These are phyloP conservation scores for Neocatenulostroma microsporum DNA, from an alignment of 2,329 filamentous ascomycete genomes.

Conservation along the genomic window DNA sequence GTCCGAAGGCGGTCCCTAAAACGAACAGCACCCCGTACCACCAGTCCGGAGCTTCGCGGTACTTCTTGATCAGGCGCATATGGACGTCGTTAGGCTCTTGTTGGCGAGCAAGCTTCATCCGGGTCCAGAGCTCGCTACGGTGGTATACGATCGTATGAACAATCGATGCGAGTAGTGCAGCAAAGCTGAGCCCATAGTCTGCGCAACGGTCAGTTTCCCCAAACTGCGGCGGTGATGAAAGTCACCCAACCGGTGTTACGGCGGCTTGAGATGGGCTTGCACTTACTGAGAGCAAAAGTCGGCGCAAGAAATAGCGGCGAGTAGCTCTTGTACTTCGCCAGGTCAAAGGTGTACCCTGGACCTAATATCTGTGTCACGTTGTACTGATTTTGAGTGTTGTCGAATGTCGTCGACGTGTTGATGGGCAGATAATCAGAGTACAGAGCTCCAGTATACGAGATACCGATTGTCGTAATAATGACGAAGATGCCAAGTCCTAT, in stretches of 20 bases:
- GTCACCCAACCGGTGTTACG: too few species aligned
- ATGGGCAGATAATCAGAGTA: conserved; percentile 86
- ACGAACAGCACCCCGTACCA: conserved; percentile 54
- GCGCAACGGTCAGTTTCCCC: too few species aligned
- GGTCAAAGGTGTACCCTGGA: conserved; percentile 67
- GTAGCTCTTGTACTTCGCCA: conserved; percentile 68
- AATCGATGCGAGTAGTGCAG: conserved; percentile 67
- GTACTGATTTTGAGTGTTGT: conserved; percentile 73
- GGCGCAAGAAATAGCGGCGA: conserved; percentile 79
- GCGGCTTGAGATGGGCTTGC: too few species aligned
- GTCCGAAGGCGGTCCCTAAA: conserved; percentile 20
- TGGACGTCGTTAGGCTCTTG: conserved; percentile 68
- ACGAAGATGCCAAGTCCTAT: conserved; percentile 63
- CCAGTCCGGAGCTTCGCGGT: conserved; percentile 68
- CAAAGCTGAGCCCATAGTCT: conserved; percentile 82
- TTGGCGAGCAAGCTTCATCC: conserved; percentile 52
- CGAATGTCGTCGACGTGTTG: conserved; percentile 72
- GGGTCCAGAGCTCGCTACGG: conserved; percentile 69
- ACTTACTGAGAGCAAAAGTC: conserved; percentile 78
- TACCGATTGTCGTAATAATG: conserved; percentile 50
- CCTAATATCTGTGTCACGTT: conserved; percentile 75
- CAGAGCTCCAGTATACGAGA: conserved; percentile 71
- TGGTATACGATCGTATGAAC: conserved; percentile 82
- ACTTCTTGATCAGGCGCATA: conserved; percentile 71
- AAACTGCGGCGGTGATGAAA: too few species aligned